Percentiles rank a stretch among this genome's conserved stretches.
These are phyloP conservation scores for Russula brevipes DNA, from an alignment of 768 basidiomycete genomes.

Conservation along the genomic window DNA sequence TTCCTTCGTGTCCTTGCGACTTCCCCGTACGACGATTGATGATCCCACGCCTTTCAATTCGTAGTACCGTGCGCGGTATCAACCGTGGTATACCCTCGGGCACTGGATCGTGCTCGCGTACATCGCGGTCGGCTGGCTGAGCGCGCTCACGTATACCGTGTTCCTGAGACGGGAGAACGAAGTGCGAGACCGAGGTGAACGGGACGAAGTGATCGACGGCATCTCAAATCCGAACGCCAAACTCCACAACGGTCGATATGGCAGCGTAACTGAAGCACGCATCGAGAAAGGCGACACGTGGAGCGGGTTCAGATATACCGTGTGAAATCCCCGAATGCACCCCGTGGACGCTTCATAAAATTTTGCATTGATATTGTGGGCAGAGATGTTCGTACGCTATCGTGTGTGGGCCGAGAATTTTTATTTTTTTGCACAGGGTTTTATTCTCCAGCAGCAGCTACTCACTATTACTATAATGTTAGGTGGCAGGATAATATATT, in stretches of 20 bases:
- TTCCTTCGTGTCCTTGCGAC: neutral
- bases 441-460: no score
- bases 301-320: conserved; percentile 70
- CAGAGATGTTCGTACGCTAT: no score
- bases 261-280: neutral
- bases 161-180: conserved; percentile 55
- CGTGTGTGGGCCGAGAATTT: no score
- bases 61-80: neutral
- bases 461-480: no score
- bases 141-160: neutral
- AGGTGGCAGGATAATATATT: no score
- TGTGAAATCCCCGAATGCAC: conserved; percentile 31
- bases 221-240: neutral
- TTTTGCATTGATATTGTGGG: no score
- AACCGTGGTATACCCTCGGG: neutral
- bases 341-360: no score
- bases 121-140: neutral
- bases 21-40: neutral
- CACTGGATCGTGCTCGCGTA: neutral
- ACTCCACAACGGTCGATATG: neutral
- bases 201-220: conserved; percentile 55
- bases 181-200: conserved; percentile 52
- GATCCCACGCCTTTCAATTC: neutral
- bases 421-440: no score
- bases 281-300: conserved; percentile 60